Evolutionary conservation across 2,329 filamentous ascomycete genomes (phyloP), one percentile per base, ranked within the genome.

Genomic region (Xylaria sp.): DNA sequence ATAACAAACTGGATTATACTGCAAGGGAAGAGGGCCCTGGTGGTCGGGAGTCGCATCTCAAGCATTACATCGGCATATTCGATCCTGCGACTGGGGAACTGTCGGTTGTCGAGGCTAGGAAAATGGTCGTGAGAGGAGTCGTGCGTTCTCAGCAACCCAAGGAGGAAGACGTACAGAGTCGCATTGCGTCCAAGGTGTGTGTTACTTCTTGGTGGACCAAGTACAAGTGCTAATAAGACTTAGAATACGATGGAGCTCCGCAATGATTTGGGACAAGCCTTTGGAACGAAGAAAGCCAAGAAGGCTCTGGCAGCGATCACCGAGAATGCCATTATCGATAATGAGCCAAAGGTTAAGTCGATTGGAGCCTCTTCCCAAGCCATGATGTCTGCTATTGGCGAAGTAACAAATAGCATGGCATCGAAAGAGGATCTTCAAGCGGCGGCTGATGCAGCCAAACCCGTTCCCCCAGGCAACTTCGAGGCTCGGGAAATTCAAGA

Each of bases 271-370:
- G 91, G 90, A 42, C 84, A 91, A 70, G 87, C 89, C 33, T 96
- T 96, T 72, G 92, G 92, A 75, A 94, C 91, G 25, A 93, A 92
- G 80, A 94, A 94, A 78, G 90, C 92, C 21, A 90, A 89, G 82
- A 94, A 94, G 78, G 89, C 87, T 1, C 87, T 95, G 69, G 70
- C 71, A 11, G 70, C 73, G n/a, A 69, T 74, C 19, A 74, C 87
- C 2, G 83, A 91, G 70, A 93, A 94, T 72, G 89, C 90, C 17
- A 92, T 94, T 69, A 78, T 77, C 35, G 64, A 68, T 35, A 61
- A 66, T 17, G 63, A 60, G n/a, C 74, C 73, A 45, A 75, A 73
- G 58, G 77, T 80, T n/a, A 77, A 78, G 37, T 84, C 84, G 69
- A 79, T 88, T 43, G 84, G 85, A 60, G 78, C 83, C 37, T 82